Conservation (phyloP, 306 rosid genomes). For the Cicer chorassanicum region DNA sequence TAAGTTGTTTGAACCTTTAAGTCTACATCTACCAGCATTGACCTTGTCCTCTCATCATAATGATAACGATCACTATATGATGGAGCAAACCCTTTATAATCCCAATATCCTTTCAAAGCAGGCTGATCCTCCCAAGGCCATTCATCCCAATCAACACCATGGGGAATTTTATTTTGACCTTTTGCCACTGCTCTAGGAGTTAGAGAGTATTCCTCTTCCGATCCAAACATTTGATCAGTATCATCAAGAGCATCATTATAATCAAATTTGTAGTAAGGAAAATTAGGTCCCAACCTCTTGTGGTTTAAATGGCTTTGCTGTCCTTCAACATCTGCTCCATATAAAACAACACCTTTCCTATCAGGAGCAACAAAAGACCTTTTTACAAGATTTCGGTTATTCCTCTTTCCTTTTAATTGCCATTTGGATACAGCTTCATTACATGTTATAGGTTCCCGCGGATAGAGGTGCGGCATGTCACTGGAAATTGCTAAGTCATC, state of each 20-base stretch:
- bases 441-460: constrained; percentile 57
- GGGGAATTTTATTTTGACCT: constrained; percentile 51
- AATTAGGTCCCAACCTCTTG: constrained; percentile 43
- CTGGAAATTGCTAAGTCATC: constrained; percentile 70
- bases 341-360: constrained; percentile 49
- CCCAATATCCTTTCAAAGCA: constrained; percentile 68
- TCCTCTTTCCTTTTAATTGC: constrained; percentile 94
- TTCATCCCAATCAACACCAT: constrained; percentile 70
- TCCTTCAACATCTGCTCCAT: constrained; percentile 67
- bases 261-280: constrained; percentile 46
- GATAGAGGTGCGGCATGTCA: constrained; percentile 72
- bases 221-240: constrained; percentile 55
- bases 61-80: constrained; percentile 51
- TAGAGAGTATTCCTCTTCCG: constrained; percentile 63
- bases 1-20: constrained; percentile 90
- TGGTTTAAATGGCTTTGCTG: constrained; percentile 50
- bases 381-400: constrained; percentile 72
- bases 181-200: constrained; percentile 56
- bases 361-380: constrained; percentile 58
- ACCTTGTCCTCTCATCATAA: constrained; percentile 63
- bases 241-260: constrained; percentile 55
- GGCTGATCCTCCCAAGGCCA: constrained; percentile 72
- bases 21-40: constrained; percentile 76
- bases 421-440: constrained; percentile 93
- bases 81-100: constrained; percentile 58